Base-by-base conservation (phyloP, 2,329 filamentous ascomycete species). In the Teratosphaeria viscida region DNA sequence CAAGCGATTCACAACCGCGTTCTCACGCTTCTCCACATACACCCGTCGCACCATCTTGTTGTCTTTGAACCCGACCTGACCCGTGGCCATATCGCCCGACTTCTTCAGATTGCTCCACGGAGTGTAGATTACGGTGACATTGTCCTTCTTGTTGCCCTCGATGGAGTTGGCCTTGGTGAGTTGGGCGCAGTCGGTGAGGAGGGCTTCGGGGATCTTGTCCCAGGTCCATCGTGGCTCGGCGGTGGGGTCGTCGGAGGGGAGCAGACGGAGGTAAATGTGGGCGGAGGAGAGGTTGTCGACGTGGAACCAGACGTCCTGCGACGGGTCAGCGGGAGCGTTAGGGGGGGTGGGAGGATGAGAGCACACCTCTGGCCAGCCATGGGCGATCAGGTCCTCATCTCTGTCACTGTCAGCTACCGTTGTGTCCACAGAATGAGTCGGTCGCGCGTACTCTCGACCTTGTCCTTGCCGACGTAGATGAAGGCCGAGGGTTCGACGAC, bases 81-180 rank as follows among this genome's bases (percentile, higher is more conserved):
- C 94, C 2, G 87, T 87, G 19, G 90, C 92, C 94, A 99, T 99
- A 73, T 87, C 90, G 34, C 92, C 92, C 71, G 95, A 90, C 73
- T 99, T 99, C 73, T 90, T 88, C 37, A 99, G 82, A 73, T 99
- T 99, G 53, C 89, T 88, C 91, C 94, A 97, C 6, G 94, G 94
- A 4, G 94, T 99, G 78, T 99, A 99, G 70, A 99, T 95, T 70
- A 99, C 75, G 16, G 91, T 95, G 69, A 99, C 80, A 75, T 97
- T 97, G 75, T 97, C 92, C 75, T 96, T 97, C 77, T 99, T 99
- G 79, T 99, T 99, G 64, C 94, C 94, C 79, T 99, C 94, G 68
- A 99, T 99, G 60, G 91, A 96, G 77, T 99, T 99, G 63, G 94
- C 94, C 77, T 99, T 99, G 60, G 94, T 99, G 68, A 99, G 81